These are phyloP conservation scores for Flaveria robusta DNA, from an alignment of 129 eudicot species.

Conservation along the genomic window DNA sequence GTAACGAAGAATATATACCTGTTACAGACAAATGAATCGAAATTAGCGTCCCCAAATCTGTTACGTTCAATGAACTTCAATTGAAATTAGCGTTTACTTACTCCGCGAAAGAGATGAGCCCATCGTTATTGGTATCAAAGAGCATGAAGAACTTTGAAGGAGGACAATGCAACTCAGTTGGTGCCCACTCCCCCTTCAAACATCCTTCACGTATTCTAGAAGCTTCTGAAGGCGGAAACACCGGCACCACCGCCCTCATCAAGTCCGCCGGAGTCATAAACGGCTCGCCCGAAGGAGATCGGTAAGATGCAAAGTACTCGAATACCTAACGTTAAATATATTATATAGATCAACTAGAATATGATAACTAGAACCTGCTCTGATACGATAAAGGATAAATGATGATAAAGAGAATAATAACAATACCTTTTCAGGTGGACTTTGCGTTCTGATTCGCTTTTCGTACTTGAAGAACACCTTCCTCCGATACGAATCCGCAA, in stretches of 20 bases:
- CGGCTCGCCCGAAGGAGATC: constrained; percentile 56
- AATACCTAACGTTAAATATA: constrained; percentile 68
- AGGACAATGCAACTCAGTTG: constrained; percentile 57
- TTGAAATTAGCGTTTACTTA: constrained; percentile 34
- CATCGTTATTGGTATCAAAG: constrained; percentile 84
- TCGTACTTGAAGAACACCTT: constrained; percentile 93
- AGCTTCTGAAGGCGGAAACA: constrained; percentile 91
- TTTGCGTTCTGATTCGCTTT: constrained; percentile 70
- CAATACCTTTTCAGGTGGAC: constrained; percentile 91
- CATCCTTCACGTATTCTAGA: constrained; percentile 65
- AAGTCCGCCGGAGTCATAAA: constrained; percentile 89
- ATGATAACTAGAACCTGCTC: no score
- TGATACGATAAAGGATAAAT: no score
- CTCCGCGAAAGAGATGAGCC: constrained; percentile 90
- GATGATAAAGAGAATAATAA: no score
- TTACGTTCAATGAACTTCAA: background rate
- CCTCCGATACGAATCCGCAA: constrained; percentile 71
- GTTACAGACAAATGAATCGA: constrained; percentile 1
- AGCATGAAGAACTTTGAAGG: constrained; percentile 90
- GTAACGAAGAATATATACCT: constrained; percentile 93
- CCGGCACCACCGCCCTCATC: constrained; percentile 94
- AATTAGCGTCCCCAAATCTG: constrained; percentile 4
- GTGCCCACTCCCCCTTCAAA: constrained; percentile 63
- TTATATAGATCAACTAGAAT: no score
- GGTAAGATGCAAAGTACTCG: constrained; percentile 79